These are phyloP conservation scores for Edaphochlamys debaryana DNA, from an alignment of 139 green algal species.

Conservation along the genomic window DNA sequence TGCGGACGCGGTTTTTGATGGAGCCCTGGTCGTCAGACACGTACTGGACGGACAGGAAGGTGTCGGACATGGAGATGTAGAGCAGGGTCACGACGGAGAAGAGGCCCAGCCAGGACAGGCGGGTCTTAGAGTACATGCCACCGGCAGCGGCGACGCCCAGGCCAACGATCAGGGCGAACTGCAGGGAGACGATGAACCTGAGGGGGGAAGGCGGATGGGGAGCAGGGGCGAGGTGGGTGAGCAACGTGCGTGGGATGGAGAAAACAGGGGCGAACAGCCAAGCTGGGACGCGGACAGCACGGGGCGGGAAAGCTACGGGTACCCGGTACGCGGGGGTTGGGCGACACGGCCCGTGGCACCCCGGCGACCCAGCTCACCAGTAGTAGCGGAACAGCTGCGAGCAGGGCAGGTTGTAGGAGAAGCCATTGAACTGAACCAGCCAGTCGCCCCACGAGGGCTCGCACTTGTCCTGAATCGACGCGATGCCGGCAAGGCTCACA, in stretches of 20 bases:
- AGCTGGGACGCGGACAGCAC: too few relatives aligned
- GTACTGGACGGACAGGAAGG: slow-evolving; percentile 23
- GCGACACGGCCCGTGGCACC: too few relatives aligned
- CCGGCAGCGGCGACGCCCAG: background rate
- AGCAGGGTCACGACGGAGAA: slow-evolving; percentile 36
- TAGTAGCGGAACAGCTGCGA: slow-evolving; percentile 26
- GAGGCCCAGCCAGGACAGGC: slow-evolving; percentile 2
- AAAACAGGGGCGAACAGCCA: too few relatives aligned
- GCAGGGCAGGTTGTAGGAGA: slow-evolving; percentile 17
- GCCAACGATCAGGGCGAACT: slow-evolving; percentile 8
- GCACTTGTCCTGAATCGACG: slow-evolving; percentile 5
- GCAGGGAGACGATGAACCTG: slow-evolving; percentile 36
- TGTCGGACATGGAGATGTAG: slow-evolving; percentile 37
- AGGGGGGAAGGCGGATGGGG: too few relatives aligned
- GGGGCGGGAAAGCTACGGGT: too few relatives aligned
- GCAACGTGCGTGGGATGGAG: too few relatives aligned
- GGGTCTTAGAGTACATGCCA: slow-evolving; percentile 18
- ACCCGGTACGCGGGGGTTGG: too few relatives aligned
- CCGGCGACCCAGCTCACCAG: slow-evolving; percentile 21
- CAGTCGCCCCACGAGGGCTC: background rate
- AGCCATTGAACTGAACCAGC: background rate
- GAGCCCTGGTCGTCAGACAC: background rate
- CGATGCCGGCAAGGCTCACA: slow-evolving; percentile 34
- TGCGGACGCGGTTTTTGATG: slow-evolving; percentile 36
- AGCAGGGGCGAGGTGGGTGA: too few relatives aligned